Percentiles rank a stretch among this genome's conserved stretches.
Evolutionary conservation across 495 filamentous ascomycete species (phyloP).

Genomic region (Neurospora pannonica): DNA sequence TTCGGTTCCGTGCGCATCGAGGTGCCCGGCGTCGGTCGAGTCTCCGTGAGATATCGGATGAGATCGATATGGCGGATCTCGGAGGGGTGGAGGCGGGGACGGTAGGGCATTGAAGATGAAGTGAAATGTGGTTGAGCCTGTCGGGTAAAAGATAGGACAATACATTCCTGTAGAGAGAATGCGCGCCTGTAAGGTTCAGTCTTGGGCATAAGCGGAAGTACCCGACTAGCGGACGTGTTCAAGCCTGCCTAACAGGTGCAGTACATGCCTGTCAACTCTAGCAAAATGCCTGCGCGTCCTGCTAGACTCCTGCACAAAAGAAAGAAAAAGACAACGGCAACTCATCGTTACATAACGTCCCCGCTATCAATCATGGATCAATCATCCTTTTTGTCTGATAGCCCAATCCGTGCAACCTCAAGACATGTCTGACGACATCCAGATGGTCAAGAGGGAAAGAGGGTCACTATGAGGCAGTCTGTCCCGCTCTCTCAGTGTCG

Average conservation of each 20-base stretch:
- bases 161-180: neutral
- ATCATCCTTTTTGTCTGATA: neutral
- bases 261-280: neutral
- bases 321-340: neutral
- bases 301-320: neutral
- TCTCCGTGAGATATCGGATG: neutral
- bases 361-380: neutral
- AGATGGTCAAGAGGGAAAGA: constrained; percentile 9
- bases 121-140: no score
- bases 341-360: neutral
- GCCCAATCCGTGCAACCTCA: neutral
- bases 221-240: neutral
- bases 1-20: neutral
- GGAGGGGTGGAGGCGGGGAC: neutral
- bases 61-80: neutral
- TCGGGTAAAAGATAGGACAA: neutral
- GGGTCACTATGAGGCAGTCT: neutral
- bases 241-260: neutral
- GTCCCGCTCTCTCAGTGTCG: neutral
- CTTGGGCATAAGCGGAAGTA: neutral
- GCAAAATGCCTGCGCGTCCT: neutral
- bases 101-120: neutral
- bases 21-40: neutral
- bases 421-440: constrained; percentile 22
- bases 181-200: neutral